Percentiles rank a stretch among this genome's conserved stretches.
Conservation (phyloP, 2,329 filamentous ascomycete species). For the Thelonectria olida region DNA sequence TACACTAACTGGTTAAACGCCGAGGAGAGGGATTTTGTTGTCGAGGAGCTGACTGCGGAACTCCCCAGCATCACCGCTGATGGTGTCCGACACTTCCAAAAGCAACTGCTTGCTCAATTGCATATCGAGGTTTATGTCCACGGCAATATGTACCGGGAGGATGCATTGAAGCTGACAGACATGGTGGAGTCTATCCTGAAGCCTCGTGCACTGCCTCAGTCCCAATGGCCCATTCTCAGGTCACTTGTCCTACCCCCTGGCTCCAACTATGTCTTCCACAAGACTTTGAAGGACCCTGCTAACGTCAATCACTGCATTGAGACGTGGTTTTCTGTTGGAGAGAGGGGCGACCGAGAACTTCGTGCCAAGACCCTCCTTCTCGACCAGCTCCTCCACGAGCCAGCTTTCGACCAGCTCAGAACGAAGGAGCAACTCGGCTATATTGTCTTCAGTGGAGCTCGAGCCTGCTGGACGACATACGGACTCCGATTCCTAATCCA, state of each 20-base stretch:
- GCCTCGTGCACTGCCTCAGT: constrained; percentile 75
- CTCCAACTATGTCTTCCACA: constrained; percentile 85
- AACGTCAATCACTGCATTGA: constrained; percentile 92
- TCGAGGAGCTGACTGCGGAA: constrained; percentile 82
- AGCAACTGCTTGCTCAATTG: constrained; percentile 81
- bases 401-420: constrained; percentile 90
- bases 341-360: constrained; percentile 72
- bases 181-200: constrained; percentile 82
- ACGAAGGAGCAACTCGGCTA: constrained; percentile 99
- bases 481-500: constrained; percentile 93
- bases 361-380: constrained; percentile 83
- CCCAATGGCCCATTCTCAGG: constrained; percentile 82
- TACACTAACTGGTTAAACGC: constrained; percentile 83
- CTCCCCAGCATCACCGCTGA: constrained; percentile 77
- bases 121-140: constrained; percentile 90
- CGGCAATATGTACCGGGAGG: constrained; percentile 94
- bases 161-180: constrained; percentile 85
- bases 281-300: constrained; percentile 81
- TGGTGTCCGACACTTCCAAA: constrained; percentile 80
- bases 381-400: constrained; percentile 91
- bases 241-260: constrained; percentile 81
- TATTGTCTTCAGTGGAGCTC: constrained; percentile 86
- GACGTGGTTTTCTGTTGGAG: constrained; percentile 77
- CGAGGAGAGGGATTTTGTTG: constrained; percentile 76
- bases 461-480: constrained; percentile 78